phyloP scores from a whole-genome alignment of 371 early-diverging fungal species.

The Saksenaea vasiformis region DNA sequence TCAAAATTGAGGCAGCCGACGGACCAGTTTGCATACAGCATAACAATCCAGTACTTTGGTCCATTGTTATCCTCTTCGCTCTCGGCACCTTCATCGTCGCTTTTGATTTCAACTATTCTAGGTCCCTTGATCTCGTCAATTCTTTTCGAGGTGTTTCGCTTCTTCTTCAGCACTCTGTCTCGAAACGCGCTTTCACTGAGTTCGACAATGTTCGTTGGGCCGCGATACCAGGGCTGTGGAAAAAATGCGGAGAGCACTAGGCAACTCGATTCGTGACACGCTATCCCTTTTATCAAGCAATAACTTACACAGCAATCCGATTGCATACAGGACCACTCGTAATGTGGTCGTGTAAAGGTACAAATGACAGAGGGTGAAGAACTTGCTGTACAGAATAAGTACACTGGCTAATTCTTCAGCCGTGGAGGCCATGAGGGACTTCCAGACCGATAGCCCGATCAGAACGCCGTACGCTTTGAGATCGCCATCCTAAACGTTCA shows the following conservation, averaged over 20 bases:
- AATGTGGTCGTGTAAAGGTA: slow-evolving; percentile 38
- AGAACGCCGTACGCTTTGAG: slow-evolving; percentile 30
- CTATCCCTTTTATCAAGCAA: background rate
- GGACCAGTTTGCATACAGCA: slow-evolving; percentile 56
- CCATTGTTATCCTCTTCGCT: slow-evolving; percentile 6
- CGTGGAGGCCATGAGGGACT: slow-evolving; percentile 41
- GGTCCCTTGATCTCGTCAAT: slow-evolving; percentile 28
- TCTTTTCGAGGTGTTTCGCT: slow-evolving; percentile 8
- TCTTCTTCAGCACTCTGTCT: slow-evolving; percentile 19
- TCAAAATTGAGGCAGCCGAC: slow-evolving; percentile 54
- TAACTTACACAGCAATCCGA: slow-evolving; percentile 52
- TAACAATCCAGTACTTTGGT: slow-evolving; percentile 48
- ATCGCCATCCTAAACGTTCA: slow-evolving; percentile 30
- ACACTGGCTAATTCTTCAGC: slow-evolving; percentile 63
- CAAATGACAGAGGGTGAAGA: slow-evolving; percentile 47
- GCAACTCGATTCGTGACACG: background rate
- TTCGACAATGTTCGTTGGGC: slow-evolving; percentile 52
- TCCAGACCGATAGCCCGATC: slow-evolving; percentile 35
- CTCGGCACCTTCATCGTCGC: slow-evolving; percentile 8
- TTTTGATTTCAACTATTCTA: slow-evolving; percentile 19
- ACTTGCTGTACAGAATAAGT: slow-evolving; percentile 56
- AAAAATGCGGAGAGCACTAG: slow-evolving; percentile 52
- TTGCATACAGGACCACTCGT: slow-evolving; percentile 35
- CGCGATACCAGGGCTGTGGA: slow-evolving; percentile 63
- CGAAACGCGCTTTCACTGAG: slow-evolving; percentile 28